Evolutionary conservation across 1,284 basidiomycete species (phyloP), one percentile per base, ranked within the genome.

Genomic region (Apiotrichum domesticum): DNA sequence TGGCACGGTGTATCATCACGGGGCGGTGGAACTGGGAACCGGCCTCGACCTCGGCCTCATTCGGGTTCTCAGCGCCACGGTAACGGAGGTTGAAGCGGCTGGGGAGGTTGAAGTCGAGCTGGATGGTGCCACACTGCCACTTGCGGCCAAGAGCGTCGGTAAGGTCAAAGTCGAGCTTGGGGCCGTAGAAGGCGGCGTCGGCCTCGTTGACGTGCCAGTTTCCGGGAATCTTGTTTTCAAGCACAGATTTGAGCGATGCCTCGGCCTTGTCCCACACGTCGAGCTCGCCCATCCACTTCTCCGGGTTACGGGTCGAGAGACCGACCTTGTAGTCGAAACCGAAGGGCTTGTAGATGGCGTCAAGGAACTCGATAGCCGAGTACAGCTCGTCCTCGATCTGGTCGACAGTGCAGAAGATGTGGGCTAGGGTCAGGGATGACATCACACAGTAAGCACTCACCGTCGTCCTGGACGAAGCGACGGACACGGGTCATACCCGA

Each of bases 1-100:
- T 93, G 3, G 96, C 96, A 62, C 96, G 88, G 78, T 98, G 96
- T 67, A 99, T 97, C 82, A 99, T 98, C 66, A 98, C 95, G 4
- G 96, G 96, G 49, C 94, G 81, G 41, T 83, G 79, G 15, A 84
- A 81, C 21, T 86, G 80, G 61, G 80, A 82, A 63, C 85, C 83
- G 11, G 80, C 69, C 29, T 76, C 76, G 37, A 9, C 13, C 8
- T 13, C 8, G 37, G 8, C 8, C 7, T 51, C 50, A 6, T 10
- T 39, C 3, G 76, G 63, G 42, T 70, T 82, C 35, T 78, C 78
- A 4, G 77, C 63, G 43, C 85, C 85, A 44, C 92, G 88, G 79
- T 93, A 98, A 71, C 88, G 88, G 63, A 99, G 83, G 77, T 96
- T 88, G 82, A 99, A 98, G 51, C 92, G 87, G 72, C 97, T 88